Evolutionary conservation across 2,329 filamentous ascomycete genomes (phyloP).

Genomic region (Pseudocercospora pini-densiflorae): DNA sequence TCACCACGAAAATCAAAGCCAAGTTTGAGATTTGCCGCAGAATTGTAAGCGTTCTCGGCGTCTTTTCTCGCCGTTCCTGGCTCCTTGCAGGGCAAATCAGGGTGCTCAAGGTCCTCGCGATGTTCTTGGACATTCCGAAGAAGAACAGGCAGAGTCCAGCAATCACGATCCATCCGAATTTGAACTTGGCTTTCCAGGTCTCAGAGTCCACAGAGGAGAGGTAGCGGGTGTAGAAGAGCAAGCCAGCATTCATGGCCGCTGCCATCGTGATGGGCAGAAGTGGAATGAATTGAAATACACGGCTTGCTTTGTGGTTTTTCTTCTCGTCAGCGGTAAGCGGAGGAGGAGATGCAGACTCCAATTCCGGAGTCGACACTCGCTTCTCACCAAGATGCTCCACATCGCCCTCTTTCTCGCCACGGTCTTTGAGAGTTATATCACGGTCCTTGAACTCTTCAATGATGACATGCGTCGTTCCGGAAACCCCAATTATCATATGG

Average conservation of each 20-base stretch:
- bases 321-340: not conserved
- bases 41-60: not conserved
- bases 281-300: not conserved
- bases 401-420: not conserved
- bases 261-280: slow-evolving; percentile 3
- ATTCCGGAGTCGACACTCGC: not conserved
- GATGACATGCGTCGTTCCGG: not conserved
- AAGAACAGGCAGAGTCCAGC: not conserved
- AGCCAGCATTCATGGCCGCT: slow-evolving; percentile 12
- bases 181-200: slow-evolving; percentile 6
- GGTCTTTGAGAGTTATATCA: not conserved
- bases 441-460: not conserved
- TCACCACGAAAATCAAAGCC: not conserved
- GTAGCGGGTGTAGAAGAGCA: slow-evolving; percentile 12
- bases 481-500: not conserved
- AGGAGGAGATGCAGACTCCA: not conserved
- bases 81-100: not conserved
- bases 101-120: not conserved
- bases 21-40: not conserved
- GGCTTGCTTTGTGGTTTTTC: not conserved
- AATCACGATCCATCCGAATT: slow-evolving; percentile 13
- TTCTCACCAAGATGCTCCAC: not conserved
- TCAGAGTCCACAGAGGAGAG: slow-evolving; percentile 5
- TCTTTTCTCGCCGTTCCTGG: not conserved
- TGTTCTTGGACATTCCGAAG: not conserved